Evolutionary conservation across 148 eudicot species (phyloP).

Genomic region (Persicaria tinctoria): DNA sequence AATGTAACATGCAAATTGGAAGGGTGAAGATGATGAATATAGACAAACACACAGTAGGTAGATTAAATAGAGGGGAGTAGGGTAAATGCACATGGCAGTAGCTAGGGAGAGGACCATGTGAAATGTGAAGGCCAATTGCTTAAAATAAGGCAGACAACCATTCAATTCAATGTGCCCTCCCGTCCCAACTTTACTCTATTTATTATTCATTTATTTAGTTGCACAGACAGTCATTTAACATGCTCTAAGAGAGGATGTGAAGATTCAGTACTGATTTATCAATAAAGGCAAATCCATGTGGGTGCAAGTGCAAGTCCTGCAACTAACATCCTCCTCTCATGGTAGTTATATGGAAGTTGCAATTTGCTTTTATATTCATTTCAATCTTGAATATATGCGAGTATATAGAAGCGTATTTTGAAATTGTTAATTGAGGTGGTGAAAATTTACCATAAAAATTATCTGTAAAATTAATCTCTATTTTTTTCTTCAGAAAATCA

Average conservation of each 20-base stretch:
- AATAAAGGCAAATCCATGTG: slow-evolving; percentile 1
- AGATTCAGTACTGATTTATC: not conserved
- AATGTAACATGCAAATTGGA: no score
- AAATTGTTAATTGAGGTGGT: no score
- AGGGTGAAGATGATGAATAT: not conserved
- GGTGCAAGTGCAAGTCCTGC: not conserved
- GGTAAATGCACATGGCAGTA: slow-evolving; percentile 11
- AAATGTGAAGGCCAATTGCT: not conserved
- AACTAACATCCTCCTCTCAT: not conserved
- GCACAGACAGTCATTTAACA: no score
- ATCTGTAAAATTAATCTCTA: no score
- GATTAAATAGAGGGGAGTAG: not conserved
- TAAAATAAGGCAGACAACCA: slow-evolving; percentile 1
- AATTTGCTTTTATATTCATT: not conserved
- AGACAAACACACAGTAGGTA: no score
- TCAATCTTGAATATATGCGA: not conserved
- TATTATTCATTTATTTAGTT: not conserved
- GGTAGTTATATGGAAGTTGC: slow-evolving; percentile 4
- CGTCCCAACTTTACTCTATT: not conserved
- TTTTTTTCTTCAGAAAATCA: no score
- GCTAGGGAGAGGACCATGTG: not conserved
- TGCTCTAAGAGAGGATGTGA: no score
- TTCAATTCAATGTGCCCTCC: not conserved
- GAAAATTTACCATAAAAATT: no score
- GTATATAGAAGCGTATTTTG: no score